Evolutionary conservation across 2,329 filamentous ascomycete species (phyloP), one percentile per base, ranked within the genome.

Genomic region (Gremmenia infestans): DNA sequence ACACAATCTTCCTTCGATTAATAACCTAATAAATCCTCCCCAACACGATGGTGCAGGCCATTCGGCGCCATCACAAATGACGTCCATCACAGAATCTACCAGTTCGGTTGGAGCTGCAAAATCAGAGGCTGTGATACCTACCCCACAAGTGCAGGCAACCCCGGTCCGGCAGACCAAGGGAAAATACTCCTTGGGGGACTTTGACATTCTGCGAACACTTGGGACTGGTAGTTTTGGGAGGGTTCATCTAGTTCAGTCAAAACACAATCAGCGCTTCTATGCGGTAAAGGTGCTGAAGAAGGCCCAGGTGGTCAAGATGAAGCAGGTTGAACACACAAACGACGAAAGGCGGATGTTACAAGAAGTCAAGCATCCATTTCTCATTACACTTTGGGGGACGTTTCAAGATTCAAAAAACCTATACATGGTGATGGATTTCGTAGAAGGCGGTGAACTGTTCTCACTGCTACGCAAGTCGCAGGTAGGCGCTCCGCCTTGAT

Each of bases 361-460:
- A 71, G 89, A 96, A 72, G 94, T 97, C 72, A 96, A 97, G 73
- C 93, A 99, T 74, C 92, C 94, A 12, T 99, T 99, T 76, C 79
- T 99, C 61, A 94, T 99, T 71, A 99, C 94, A 1, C 79, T 99
- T 42, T 99, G 94, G 94, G 94, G 94, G 56, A 99, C 94, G 9
- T 99, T 97, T 73, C 93, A 97, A 72, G 94, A 99, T 69, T 82
- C 86, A 50, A 91, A 86, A 75, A 97, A 97, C 71, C 78, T 99
- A 37, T 99, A 99, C 81, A 99, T 99, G 94, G 94, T 99, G 68
- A 99, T 99, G 94, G 94, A 99, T 73, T 99, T 99, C 77, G 93
- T 99, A 53, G 94, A 99, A 74, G 94, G 94, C 65, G 94, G 94
- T 68, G 94, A 99, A 78, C 80, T 99, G 53, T 99, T 99, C 73